Percentiles rank a stretch among this genome's conserved stretches.
Evolutionary conservation across 2,329 filamentous ascomycete genomes (phyloP).

Genomic region (Arthrobotrys conoides): DNA sequence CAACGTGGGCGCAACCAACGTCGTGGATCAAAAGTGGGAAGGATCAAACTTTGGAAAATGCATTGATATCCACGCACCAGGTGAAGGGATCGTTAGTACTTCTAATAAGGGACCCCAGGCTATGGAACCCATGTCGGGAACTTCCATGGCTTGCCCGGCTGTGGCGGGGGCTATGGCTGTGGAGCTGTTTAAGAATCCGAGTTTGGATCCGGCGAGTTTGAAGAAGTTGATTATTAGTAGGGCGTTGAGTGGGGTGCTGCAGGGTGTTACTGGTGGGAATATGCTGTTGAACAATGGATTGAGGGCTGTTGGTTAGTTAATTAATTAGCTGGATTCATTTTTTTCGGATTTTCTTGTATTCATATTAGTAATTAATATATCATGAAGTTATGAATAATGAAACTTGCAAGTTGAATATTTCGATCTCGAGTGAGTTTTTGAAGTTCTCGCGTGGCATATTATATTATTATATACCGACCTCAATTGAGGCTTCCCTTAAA

Average conservation of each 20-base stretch:
- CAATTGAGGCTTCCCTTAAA: constrained; percentile 17
- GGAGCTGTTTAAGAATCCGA: constrained; percentile 51
- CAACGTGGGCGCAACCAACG: constrained; percentile 67
- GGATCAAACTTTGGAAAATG: constrained; percentile 70
- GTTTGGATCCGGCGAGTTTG: constrained; percentile 60
- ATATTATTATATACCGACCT: background rate
- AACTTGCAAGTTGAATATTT: background rate
- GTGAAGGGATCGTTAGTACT: constrained; percentile 71
- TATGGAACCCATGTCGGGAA: constrained; percentile 70
- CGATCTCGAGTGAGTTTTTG: no score
- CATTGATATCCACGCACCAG: constrained; percentile 74
- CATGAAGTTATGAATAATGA: background rate
- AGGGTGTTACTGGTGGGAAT: background rate
- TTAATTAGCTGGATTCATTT: no score
- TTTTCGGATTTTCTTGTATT: background rate
- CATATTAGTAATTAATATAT: background rate
- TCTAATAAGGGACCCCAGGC: constrained; percentile 71
- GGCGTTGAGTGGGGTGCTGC: constrained; percentile 7
- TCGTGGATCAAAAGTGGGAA: constrained; percentile 65
- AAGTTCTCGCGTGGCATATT: background rate
- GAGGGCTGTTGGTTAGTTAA: constrained; percentile 5
- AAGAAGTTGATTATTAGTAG: constrained; percentile 45
- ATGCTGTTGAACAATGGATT: constrained; percentile 19
- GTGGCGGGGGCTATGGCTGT: constrained; percentile 63
- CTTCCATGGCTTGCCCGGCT: constrained; percentile 70